phyloP scores from a whole-genome alignment of 371 early-diverging fungal species.

The Syncephalis plumigaleata region DNA sequence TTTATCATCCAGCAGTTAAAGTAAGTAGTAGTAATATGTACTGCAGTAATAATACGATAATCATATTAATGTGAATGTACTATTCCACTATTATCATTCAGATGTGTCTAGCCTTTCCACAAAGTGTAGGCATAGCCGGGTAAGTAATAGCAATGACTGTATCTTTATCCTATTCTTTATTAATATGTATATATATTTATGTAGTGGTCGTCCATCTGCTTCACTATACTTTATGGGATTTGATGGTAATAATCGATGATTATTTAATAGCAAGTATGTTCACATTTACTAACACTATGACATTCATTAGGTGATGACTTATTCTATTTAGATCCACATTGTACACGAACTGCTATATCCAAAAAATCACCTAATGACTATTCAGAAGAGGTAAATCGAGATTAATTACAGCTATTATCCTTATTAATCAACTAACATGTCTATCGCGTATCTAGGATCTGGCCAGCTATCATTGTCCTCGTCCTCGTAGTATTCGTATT shows the following conservation, averaged over 20 bases:
- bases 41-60: too few species aligned
- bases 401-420: neutral
- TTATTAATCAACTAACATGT: neutral
- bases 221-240: slow-evolving; percentile 84
- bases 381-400: slow-evolving; percentile 25
- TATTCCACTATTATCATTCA: slow-evolving; percentile 9
- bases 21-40: slow-evolving; percentile 7
- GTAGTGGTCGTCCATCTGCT: slow-evolving; percentile 84
- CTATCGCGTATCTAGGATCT: slow-evolving; percentile 30
- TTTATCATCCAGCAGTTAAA: slow-evolving; percentile 60
- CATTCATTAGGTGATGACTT: slow-evolving; percentile 58
- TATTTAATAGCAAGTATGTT: neutral
- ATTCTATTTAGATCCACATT: slow-evolving; percentile 90
- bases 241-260: slow-evolving; percentile 28
- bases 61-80: too few species aligned
- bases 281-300: neutral
- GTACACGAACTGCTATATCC: slow-evolving; percentile 46
- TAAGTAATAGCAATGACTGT: slow-evolving; percentile 16
- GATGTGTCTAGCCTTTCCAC: slow-evolving; percentile 55
- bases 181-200: too few species aligned
- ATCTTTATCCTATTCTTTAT: slow-evolving; percentile 12
- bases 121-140: slow-evolving; percentile 83
- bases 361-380: slow-evolving; percentile 28
- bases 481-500: slow-evolving; percentile 51
- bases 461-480: slow-evolving; percentile 63